Evolutionary conservation across 2,329 filamentous ascomycete species (phyloP).

Genomic region (Arthrobotrys iridis): DNA sequence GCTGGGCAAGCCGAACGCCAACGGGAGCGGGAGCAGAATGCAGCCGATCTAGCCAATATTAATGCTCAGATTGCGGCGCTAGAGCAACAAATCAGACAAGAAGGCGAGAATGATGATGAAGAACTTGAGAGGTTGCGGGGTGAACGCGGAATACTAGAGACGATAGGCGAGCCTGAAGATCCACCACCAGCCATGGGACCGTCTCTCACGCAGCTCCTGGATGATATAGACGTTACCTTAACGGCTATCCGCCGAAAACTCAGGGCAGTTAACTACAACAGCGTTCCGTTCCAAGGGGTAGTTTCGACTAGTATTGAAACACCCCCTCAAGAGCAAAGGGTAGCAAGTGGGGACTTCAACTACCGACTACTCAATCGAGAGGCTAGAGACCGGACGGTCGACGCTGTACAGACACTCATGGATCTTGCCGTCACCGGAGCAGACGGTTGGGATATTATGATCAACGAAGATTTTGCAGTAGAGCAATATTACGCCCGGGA

Average conservation of each 20-base stretch:
- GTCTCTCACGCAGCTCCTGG: background rate
- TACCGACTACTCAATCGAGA: slow-evolving; percentile 3
- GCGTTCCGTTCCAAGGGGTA: background rate
- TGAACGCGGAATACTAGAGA: too few relatives aligned
- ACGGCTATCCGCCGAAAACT: background rate
- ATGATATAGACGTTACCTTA: background rate
- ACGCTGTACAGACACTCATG: background rate
- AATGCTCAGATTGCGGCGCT: too few relatives aligned
- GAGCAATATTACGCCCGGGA: background rate
- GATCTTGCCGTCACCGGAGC: background rate
- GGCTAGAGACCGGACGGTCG: background rate
- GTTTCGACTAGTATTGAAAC: too few relatives aligned
- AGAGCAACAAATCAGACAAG: background rate
- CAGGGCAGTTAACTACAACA: background rate
- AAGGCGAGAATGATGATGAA: background rate
- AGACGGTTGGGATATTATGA: background rate
- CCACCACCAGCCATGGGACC: background rate
- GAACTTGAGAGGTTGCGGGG: too few relatives aligned
- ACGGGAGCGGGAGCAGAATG: too few relatives aligned
- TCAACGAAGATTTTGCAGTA: slow-evolving; percentile 16
- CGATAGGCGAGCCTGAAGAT: background rate
- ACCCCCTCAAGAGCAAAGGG: background rate
- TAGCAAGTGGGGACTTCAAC: background rate
- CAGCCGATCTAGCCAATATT: too few relatives aligned
- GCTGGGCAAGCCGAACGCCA: background rate